A percentile compares a stretch with the other conserved stretches of the same genome.
Conservation (phyloP, 1,139 yeast species). For the Yamadazyma sp. region DNA sequence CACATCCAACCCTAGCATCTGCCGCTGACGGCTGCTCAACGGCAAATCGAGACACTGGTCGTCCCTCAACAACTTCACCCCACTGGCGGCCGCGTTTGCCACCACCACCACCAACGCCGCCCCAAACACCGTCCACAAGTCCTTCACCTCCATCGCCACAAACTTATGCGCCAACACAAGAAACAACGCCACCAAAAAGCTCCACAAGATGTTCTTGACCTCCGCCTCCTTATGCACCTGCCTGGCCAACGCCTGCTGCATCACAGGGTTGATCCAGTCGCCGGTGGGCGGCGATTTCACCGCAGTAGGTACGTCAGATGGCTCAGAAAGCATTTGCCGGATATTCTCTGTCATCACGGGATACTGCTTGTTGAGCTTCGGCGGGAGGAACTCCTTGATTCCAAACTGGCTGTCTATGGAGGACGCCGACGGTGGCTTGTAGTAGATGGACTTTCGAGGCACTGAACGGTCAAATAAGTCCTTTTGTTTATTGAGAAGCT, state of each 20-base stretch:
- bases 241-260: slow-evolving; percentile 35
- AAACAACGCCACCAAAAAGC: slow-evolving; percentile 16
- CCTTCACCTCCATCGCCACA: slow-evolving; percentile 5
- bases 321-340: slow-evolving; percentile 5
- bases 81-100: slow-evolving; percentile 10
- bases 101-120: slow-evolving; percentile 6
- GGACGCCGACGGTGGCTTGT: slow-evolving; percentile 35
- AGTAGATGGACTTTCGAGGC: slow-evolving; percentile 29
- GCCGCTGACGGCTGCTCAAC: slow-evolving; percentile 35
- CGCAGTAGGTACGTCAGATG: background rate
- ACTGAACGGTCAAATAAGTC: slow-evolving; percentile 12
- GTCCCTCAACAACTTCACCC: slow-evolving; percentile 25
- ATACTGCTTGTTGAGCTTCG: slow-evolving; percentile 15
- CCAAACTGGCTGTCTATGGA: slow-evolving; percentile 29
- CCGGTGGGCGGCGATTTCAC: slow-evolving; percentile 30
- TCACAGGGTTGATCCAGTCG: slow-evolving; percentile 42
- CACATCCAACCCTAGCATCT: slow-evolving; percentile 31
- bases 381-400: slow-evolving; percentile 31
- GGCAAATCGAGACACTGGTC: slow-evolving; percentile 48
- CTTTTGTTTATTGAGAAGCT: slow-evolving; percentile 15
- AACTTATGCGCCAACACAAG: slow-evolving; percentile 1
- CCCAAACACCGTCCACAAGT: slow-evolving; percentile 8
- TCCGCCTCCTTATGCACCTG: slow-evolving; percentile 34
- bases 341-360: slow-evolving; percentile 16
- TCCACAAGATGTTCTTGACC: slow-evolving; percentile 21